Evolutionary conservation across 177 flowering plant genomes (phyloP).

Genomic region (Tripterygium wilfordii): DNA sequence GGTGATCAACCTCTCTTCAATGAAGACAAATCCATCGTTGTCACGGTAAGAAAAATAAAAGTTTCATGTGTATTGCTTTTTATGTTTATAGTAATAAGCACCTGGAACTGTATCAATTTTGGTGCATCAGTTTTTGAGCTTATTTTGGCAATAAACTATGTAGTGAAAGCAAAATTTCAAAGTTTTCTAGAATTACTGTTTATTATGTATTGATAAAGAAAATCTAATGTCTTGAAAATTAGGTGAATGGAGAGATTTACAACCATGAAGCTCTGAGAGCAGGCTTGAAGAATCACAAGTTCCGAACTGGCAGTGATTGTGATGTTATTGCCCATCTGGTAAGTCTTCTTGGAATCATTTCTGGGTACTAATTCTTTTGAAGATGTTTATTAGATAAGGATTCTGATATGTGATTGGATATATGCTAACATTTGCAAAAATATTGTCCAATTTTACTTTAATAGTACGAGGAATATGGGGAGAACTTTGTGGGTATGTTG

Average conservation of each 20-base stretch:
- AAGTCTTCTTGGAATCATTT: constrained; percentile 12
- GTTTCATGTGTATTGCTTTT: too few species aligned
- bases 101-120: not conserved
- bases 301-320: constrained; percentile 90
- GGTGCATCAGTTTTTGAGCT: too few species aligned
- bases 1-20: constrained; percentile 97
- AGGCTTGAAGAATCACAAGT: constrained; percentile 58
- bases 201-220: too few species aligned
- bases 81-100: too few species aligned
- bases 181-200: too few species aligned
- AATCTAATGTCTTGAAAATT: not conserved
- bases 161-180: too few species aligned
- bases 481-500: constrained; percentile 84
- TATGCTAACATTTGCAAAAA: too few species aligned
- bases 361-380: not conserved
- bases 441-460: too few species aligned
- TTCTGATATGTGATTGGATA: too few species aligned
- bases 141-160: too few species aligned
- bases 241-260: constrained; percentile 99
- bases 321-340: constrained; percentile 97
- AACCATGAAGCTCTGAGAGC: constrained; percentile 83
- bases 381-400: not conserved
- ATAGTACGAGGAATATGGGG: constrained; percentile 94
- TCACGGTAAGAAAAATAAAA: constrained; percentile 84
- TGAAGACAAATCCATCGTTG: constrained; percentile 72